phyloP scores from a whole-genome alignment of 805 yeast genomes.

The Saturnispora saitoi region DNA sequence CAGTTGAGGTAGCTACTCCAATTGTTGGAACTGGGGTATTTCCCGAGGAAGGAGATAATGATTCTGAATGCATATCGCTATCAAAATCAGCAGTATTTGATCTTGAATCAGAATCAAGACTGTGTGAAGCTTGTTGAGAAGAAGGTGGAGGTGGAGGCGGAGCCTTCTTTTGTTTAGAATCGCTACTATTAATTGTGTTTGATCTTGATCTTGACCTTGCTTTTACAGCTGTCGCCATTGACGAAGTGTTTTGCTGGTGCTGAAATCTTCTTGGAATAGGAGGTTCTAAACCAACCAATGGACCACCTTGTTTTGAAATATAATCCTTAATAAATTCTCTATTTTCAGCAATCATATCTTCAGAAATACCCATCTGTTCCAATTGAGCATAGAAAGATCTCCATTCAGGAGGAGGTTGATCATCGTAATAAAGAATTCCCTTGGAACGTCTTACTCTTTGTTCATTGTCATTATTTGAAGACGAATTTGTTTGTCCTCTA shows the following conservation, averaged over 20 bases:
- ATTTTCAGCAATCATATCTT: constrained; percentile 84
- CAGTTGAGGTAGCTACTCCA: constrained; percentile 10
- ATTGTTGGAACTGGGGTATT: constrained; percentile 29
- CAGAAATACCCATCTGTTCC: constrained; percentile 71
- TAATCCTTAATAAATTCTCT: constrained; percentile 75
- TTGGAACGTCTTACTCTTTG: constrained; percentile 48
- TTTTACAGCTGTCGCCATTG: not conserved
- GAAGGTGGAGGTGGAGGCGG: constrained; percentile 34
- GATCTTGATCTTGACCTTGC: constrained; percentile 11
- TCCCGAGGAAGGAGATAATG: not conserved
- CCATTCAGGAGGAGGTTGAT: constrained; percentile 80
- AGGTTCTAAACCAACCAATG: constrained; percentile 76
- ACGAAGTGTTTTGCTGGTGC: constrained; percentile 13
- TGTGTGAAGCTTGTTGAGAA: constrained; percentile 10
- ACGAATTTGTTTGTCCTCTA: constrained; percentile 49
- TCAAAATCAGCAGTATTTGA: constrained; percentile 8
- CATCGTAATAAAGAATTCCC: constrained; percentile 66
- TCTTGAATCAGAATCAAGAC: not conserved
- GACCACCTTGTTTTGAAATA: constrained; percentile 65
- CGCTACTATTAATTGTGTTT: constrained; percentile 8
- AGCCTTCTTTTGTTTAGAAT: constrained; percentile 24
- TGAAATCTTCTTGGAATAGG: constrained; percentile 65
- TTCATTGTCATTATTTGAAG: constrained; percentile 28
- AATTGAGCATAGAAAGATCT: constrained; percentile 61
- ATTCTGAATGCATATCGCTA: not conserved